phyloP scores from a whole-genome alignment of 805 yeast species.

The Suhomyces prunicola region DNA sequence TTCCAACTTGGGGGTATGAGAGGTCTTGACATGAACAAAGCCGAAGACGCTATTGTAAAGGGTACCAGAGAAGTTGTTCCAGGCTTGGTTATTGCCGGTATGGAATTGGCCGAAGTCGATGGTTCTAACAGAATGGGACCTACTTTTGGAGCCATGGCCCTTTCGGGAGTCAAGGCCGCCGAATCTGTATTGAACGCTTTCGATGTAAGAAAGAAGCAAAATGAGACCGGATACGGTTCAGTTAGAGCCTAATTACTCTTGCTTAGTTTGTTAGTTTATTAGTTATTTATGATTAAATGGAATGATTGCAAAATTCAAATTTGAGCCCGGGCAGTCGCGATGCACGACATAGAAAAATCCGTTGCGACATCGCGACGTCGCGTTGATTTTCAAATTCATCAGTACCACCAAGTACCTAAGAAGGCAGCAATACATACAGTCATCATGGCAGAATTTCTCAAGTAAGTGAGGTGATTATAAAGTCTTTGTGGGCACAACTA shows the following conservation, averaged over 20 bases:
- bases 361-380: neutral
- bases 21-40: slow-evolving; percentile 74
- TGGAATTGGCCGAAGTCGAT: slow-evolving; percentile 76
- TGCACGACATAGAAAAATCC: neutral
- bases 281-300: neutral
- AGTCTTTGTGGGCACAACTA: neutral
- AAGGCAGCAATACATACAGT: neutral
- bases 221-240: slow-evolving; percentile 16
- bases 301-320: neutral
- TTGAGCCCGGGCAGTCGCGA: neutral
- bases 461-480: slow-evolving; percentile 5
- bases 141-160: slow-evolving; percentile 78
- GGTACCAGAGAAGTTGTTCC: slow-evolving; percentile 63
- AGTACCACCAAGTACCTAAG: neutral
- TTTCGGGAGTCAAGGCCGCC: slow-evolving; percentile 77
- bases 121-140: slow-evolving; percentile 85
- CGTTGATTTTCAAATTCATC: neutral
- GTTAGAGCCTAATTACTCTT: neutral
- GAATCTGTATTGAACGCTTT: slow-evolving; percentile 44
- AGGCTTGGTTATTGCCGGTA: slow-evolving; percentile 68
- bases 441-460: slow-evolving; percentile 9
- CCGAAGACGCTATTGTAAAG: slow-evolving; percentile 74
- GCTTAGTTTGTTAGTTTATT: neutral
- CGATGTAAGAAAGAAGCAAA: slow-evolving; percentile 37
- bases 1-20: slow-evolving; percentile 63